Conservation (phyloP, 2,329 filamentous ascomycete species). For the Chaetomium globosum region DNA sequence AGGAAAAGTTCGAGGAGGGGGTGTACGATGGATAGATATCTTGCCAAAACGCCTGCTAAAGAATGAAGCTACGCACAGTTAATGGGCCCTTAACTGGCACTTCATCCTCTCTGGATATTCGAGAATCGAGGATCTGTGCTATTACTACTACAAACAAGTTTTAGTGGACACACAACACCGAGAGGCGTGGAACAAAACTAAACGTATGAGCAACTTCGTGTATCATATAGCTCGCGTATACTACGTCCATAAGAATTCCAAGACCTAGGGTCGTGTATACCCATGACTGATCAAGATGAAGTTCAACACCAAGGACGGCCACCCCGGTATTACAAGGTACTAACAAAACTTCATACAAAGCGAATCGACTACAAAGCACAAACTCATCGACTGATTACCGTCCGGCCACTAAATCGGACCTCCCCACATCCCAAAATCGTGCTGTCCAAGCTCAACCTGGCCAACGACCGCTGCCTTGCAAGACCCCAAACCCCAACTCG, state of each 20-base stretch:
- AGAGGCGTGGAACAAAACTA: neutral
- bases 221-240: neutral
- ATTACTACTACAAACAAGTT: no score
- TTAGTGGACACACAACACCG: no score
- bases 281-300: neutral
- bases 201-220: neutral
- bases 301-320: neutral
- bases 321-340: slow-evolving; percentile 25
- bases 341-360: slow-evolving; percentile 26
- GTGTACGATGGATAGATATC: slow-evolving; percentile 45
- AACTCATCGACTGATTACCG: slow-evolving; percentile 1
- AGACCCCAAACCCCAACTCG: neutral
- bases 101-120: neutral
- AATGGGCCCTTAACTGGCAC: neutral
- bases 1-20: slow-evolving; percentile 77
- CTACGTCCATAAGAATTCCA: neutral
- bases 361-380: slow-evolving; percentile 13
- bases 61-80: neutral
- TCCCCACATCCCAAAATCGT: neutral
- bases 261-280: neutral
- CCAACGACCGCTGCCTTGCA: neutral
- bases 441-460: slow-evolving; percentile 2
- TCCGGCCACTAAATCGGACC: neutral
- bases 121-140: neutral
- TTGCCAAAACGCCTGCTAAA: neutral